Base-by-base conservation (phyloP, 2,329 filamentous ascomycete species). In the Teratosphaeria gauchensis region DNA sequence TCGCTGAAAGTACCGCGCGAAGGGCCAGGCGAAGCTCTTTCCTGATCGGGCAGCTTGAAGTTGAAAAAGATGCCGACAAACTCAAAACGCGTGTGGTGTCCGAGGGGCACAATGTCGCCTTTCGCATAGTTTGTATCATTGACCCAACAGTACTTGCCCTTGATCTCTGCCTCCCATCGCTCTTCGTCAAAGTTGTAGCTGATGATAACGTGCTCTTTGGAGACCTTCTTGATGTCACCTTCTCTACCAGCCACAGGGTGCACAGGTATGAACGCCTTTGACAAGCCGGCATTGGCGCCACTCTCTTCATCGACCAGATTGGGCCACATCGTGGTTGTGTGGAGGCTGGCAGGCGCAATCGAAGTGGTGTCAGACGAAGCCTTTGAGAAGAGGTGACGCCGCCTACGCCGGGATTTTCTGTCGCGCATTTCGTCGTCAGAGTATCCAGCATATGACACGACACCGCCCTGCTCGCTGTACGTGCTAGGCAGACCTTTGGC, bases 201-300 rank as follows among this genome's bases (percentile, higher is more conserved):
- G 64, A 92, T 89, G 66, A 84, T 86, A 54, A 89, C 77, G 70
- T 92, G 89, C 65, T 87, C 78, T 61, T 88, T 79, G 3, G 88
- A 92, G 57, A 92, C 91, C 55, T 82, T 82, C 68, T 87, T 88
- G 55, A 88, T 89, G 62, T 82, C 83, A 60, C 72, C 77, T 2
- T 83, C 81, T 61, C 84, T 81, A 0, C 84, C 84, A 35, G 24
- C 35, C 28, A 46, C 28, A 3, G 88, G 88, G 70, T 91, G 88
- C 52, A 92, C 89, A 35, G 84, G 83, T 54, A 91, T 80, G 59
- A 89, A 80, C 2, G 86, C 84, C 58, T 84, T 30, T 4, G 53
- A 33, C 30, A 32, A 31, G 21, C 54, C 31, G 3, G 30, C 28
- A 42, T 58, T 51, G 16, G 51, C 12, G 16, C 9, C 12, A 2